Base-by-base conservation (phyloP, 495 filamentous ascomycete genomes). In the Delitschia confertaspora region DNA sequence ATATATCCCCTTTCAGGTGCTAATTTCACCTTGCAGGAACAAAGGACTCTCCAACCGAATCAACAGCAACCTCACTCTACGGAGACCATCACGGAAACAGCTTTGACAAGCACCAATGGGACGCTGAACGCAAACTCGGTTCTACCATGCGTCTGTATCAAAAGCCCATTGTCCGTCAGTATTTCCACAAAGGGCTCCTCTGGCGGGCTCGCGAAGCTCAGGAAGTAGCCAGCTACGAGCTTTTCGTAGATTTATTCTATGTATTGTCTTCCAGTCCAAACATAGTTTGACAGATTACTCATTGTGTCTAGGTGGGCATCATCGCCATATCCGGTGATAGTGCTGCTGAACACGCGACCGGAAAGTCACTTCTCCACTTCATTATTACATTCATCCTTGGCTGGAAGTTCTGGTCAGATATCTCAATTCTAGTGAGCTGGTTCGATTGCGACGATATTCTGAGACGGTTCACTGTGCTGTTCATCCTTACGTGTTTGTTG, bases 331-430 rank as follows among this genome's bases (percentile, higher is more conserved):
- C 71, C 29, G 75, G 75, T n/a, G 74, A 76, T 51, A 63, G 57
- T 26, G 70, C 68, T 6, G 67, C 69, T 2, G 74, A 76, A 45
- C 55, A 69, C 30, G 59, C 74, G 1, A 72, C 62, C 9, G 71
- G 69, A 6, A 23, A 57, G 47, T 62, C 68, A 22, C 59, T 78
- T 17, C 63, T 75, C 8, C 55, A 60, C 19, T 78, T 78, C 49
- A 55, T 61, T 17, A 66, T 77, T 30, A 73, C 67, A 1, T 79
- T 79, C 52, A 64, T 67, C 30, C 65, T 78, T 58, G 64, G 64
- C 24, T 79, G 71, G 71, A 76, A 72, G 58, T 72, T 79, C 51
- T 78, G 75, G 75, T 62, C 58, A 29, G 74, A 76, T 41, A 60
- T 78, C 31, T 58, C 65, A 4, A 42, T 71, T 5, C 52, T 75